A percentile compares a stretch with the other conserved stretches of the same genome.
Evolutionary conservation across 495 filamentous ascomycete species (phyloP).

Genomic region (Immersiella caudata): DNA sequence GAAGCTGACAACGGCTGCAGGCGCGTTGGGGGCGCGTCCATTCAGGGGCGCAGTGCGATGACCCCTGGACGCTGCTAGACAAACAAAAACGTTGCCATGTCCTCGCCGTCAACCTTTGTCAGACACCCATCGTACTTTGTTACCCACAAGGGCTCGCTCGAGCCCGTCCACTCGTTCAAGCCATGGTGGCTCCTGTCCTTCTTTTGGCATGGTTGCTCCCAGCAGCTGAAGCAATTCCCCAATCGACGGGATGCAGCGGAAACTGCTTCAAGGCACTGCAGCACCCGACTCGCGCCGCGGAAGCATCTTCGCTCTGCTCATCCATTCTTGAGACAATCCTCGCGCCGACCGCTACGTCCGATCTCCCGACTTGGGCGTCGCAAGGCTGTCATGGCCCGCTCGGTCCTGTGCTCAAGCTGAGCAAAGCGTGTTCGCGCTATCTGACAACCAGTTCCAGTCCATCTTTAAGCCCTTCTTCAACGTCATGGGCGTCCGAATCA

Average conservation of each 20-base stretch:
- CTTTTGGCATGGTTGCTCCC: background rate
- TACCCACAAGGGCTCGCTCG: conserved; percentile 4
- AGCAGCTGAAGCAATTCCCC: background rate
- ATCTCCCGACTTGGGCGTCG: background rate
- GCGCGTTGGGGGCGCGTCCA: background rate
- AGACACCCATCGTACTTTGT: background rate
- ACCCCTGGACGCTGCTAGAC: background rate
- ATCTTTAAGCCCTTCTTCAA: too few relatives aligned
- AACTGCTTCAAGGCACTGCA: conserved; percentile 1
- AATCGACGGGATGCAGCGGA: background rate
- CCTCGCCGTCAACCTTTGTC: background rate
- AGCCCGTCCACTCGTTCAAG: conserved; percentile 7
- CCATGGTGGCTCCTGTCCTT: background rate
- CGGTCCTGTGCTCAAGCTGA: background rate
- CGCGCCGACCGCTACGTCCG: background rate
- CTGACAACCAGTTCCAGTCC: background rate
- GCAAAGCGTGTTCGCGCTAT: conserved; percentile 12
- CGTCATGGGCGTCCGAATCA: too few relatives aligned
- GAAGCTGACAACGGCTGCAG: background rate
- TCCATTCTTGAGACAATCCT: conserved; percentile 10
- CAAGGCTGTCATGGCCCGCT: background rate
- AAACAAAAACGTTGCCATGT: conserved; percentile 5
- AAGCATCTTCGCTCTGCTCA: conserved; percentile 7
- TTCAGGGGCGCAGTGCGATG: background rate
- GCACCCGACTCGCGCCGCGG: conserved; percentile 1